These are phyloP conservation scores for Cyamopsis tetragonoloba DNA, from an alignment of 306 rosid genomes.

Conservation along the genomic window DNA sequence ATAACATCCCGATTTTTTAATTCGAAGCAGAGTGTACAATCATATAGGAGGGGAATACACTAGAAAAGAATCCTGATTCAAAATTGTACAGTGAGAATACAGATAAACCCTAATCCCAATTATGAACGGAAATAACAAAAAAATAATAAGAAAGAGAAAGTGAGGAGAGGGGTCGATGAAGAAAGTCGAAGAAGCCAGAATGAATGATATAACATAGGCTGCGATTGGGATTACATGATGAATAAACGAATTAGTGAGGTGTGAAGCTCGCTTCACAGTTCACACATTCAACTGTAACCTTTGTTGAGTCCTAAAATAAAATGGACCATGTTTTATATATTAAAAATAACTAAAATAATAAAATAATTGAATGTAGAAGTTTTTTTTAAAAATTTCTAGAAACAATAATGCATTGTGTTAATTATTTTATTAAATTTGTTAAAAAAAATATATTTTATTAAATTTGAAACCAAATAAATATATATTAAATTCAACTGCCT, in stretches of 20 bases:
- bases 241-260: background rate
- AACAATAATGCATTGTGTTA: too few relatives aligned
- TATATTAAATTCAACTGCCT: too few relatives aligned
- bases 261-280: background rate
- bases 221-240: background rate
- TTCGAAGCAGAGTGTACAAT: background rate
- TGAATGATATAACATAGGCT: background rate
- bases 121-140: background rate
- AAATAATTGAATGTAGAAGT: background rate
- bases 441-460: too few relatives aligned
- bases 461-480: too few relatives aligned
- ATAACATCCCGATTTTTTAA: background rate
- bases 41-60: background rate
- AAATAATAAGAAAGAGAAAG: background rate
- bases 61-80: background rate
- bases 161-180: background rate
- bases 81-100: constrained; percentile 25
- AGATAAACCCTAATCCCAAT: constrained; percentile 39
- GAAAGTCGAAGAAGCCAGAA: background rate
- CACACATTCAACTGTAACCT: background rate
- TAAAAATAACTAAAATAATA: background rate
- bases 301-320: background rate
- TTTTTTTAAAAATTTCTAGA: too few relatives aligned
- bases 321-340: background rate
- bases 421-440: too few relatives aligned